Percentiles rank a stretch among this genome's conserved stretches.
Conservation (phyloP, 176 grass and related monocot species). For the Triticum monococcum region DNA sequence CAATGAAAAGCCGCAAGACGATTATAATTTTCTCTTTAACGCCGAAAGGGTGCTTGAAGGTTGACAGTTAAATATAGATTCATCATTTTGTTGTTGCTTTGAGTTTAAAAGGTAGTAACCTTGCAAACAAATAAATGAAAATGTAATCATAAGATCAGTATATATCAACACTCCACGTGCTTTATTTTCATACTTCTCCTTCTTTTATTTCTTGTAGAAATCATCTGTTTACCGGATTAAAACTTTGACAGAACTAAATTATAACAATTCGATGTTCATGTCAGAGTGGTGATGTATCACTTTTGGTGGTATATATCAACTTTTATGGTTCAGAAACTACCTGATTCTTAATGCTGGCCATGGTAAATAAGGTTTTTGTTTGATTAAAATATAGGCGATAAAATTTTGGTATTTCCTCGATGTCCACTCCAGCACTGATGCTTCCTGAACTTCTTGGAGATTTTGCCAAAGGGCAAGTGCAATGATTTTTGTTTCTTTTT, state of each 20-base stretch:
- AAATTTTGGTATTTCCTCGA: not conserved
- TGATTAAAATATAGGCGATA: not conserved
- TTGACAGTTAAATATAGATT: constrained; percentile 14
- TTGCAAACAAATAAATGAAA: not conserved
- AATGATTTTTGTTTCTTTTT: not conserved
- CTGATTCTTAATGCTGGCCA: not conserved
- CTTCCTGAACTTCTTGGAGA: constrained; percentile 11
- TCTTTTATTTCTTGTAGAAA: not conserved
- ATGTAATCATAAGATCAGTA: not conserved
- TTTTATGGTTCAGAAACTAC: constrained; percentile 6
- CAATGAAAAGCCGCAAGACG: not conserved
- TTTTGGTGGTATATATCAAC: constrained; percentile 19
- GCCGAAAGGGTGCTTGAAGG: not conserved
- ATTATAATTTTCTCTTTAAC: not conserved
- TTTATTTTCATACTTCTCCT: not conserved
- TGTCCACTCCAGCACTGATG: not conserved
- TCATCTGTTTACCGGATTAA: not conserved
- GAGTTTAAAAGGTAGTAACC: not conserved
- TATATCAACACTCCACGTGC: not conserved
- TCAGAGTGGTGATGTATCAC: not conserved
- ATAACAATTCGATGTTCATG: not conserved
- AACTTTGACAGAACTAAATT: not conserved
- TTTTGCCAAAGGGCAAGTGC: not conserved
- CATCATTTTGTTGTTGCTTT: not conserved
- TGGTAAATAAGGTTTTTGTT: not conserved